Evolutionary conservation across 1,284 basidiomycete species (phyloP).

Genomic region (Apiotrichum akiyoshidainum): DNA sequence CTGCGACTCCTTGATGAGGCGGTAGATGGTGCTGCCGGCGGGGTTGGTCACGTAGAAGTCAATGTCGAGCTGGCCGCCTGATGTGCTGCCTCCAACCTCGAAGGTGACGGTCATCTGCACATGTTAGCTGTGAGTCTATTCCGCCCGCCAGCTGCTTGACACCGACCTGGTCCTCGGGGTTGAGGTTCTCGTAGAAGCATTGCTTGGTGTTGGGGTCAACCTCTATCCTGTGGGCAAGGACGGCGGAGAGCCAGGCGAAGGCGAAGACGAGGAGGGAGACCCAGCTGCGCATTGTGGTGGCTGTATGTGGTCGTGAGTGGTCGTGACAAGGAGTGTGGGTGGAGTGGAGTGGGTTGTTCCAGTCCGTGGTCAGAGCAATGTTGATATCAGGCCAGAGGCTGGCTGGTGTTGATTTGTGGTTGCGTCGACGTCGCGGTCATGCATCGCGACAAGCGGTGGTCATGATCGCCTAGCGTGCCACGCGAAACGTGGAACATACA

Average conservation of each 20-base stretch:
- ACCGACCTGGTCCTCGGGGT: slow-evolving; percentile 82
- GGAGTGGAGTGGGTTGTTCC: too few species aligned
- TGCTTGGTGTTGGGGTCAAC: slow-evolving; percentile 77
- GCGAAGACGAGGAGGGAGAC: slow-evolving; percentile 15
- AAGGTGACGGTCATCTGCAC: slow-evolving; percentile 97
- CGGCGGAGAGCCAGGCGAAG: slow-evolving; percentile 30
- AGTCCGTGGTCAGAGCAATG: too few species aligned
- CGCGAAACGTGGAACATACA: too few species aligned
- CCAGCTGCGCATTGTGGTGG: slow-evolving; percentile 15
- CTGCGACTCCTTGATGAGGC: slow-evolving; percentile 81
- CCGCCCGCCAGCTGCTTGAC: background rate
- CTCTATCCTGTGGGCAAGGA: slow-evolving; percentile 55
- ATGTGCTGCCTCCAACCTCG: slow-evolving; percentile 71
- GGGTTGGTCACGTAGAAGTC: slow-evolving; percentile 92
- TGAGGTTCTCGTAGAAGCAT: slow-evolving; percentile 97
- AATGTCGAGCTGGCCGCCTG: slow-evolving; percentile 92
- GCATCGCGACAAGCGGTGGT: too few species aligned
- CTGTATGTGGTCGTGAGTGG: background rate
- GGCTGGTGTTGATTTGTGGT: too few species aligned
- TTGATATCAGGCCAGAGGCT: too few species aligned
- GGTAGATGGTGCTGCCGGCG: slow-evolving; percentile 63
- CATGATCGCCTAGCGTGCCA: too few species aligned
- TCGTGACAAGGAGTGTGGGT: background rate
- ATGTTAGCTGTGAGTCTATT: background rate
- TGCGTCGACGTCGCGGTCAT: too few species aligned